These are phyloP conservation scores for Lipomyces anomalus DNA, from an alignment of 805 yeast species.

Conservation along the genomic window DNA sequence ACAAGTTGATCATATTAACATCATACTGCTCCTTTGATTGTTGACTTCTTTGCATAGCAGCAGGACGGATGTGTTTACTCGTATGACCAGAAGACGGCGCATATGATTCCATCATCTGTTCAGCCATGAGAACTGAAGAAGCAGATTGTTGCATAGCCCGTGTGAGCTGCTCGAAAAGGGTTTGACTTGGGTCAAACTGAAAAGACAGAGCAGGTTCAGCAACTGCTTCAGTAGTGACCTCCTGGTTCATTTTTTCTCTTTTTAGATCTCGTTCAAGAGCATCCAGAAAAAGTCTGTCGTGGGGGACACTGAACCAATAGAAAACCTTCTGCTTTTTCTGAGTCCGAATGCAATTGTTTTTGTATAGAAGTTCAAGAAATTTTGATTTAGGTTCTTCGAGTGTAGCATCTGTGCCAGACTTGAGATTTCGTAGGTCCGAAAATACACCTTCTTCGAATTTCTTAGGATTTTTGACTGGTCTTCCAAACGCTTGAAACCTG, in stretches of 20 bases:
- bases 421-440: slow-evolving; percentile 79
- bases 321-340: slow-evolving; percentile 96
- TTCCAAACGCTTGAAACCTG: slow-evolving; percentile 83
- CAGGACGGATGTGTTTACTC: too few species aligned
- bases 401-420: slow-evolving; percentile 72
- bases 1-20: too few species aligned
- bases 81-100: too few species aligned
- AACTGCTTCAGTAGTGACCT: slow-evolving; percentile 65
- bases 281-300: slow-evolving; percentile 84
- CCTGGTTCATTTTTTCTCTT: slow-evolving; percentile 55
- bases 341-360: slow-evolving; percentile 81
- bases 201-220: slow-evolving; percentile 79
- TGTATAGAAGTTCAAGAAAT: slow-evolving; percentile 75
- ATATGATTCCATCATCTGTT: slow-evolving; percentile 23
- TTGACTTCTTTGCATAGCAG: too few species aligned
- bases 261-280: slow-evolving; percentile 89
- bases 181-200: slow-evolving; percentile 45
- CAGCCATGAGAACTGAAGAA: slow-evolving; percentile 14
- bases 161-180: slow-evolving; percentile 35
- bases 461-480: slow-evolving; percentile 76
- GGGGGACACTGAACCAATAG: slow-evolving; percentile 94
- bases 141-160: slow-evolving; percentile 23
- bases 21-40: too few species aligned
- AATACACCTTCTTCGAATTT: slow-evolving; percentile 96
- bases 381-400: slow-evolving; percentile 82